phyloP scores from a whole-genome alignment of 202 grass and related monocot genomes.

The Hordeum pubiflorum region DNA sequence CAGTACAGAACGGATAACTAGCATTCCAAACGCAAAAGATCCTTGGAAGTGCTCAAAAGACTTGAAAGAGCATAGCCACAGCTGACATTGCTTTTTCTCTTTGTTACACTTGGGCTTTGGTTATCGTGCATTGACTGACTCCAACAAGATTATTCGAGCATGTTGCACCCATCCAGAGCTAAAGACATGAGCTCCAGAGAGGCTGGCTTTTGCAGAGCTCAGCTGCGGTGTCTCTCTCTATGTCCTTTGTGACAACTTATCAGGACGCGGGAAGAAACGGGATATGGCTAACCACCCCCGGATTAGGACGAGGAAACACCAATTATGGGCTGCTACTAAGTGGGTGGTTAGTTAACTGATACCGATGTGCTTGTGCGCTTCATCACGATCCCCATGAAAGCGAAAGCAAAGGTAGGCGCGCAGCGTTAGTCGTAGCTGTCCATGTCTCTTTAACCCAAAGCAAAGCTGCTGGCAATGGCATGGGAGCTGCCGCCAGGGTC shows the following conservation, averaged over 20 bases:
- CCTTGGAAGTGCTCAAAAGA: conserved; percentile 26
- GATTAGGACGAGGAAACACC: conserved; percentile 3
- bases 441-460: conserved; percentile 43
- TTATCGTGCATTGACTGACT: conserved; percentile 21
- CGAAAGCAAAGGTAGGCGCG: not conserved
- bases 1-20: not conserved
- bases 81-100: not conserved
- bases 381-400: conserved; percentile 49
- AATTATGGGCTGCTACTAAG: conserved; percentile 23
- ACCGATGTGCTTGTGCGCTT: conserved; percentile 28
- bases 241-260: not conserved
- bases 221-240: not conserved
- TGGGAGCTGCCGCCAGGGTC: conserved; percentile 14
- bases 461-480: conserved; percentile 18
- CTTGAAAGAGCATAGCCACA: conserved; percentile 1
- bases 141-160: not conserved
- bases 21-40: conserved; percentile 3
- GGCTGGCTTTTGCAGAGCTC: not conserved
- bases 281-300: not conserved
- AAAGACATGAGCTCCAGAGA: not conserved
- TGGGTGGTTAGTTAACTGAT: conserved; percentile 40
- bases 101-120: not conserved
- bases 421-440: not conserved
- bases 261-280: not conserved
- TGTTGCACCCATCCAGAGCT: conserved; percentile 1